Evolutionary conservation across 345 rosid species (phyloP).

Genomic region (Arabis alpina): DNA sequence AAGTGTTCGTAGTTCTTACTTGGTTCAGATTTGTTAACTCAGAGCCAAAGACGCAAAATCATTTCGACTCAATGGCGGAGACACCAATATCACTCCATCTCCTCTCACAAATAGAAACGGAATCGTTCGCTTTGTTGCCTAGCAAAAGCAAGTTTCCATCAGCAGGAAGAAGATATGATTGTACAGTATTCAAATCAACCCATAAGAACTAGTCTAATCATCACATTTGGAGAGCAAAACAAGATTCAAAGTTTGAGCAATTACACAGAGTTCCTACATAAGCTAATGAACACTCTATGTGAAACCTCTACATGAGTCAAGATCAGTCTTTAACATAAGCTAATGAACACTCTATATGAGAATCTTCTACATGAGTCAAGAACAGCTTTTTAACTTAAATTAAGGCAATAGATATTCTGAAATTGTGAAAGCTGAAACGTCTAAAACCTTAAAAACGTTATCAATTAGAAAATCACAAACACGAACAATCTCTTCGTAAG

Average conservation of each 20-base stretch:
- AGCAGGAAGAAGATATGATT: background rate
- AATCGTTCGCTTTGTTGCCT: constrained; percentile 78
- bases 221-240: background rate
- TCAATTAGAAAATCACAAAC: too few species aligned
- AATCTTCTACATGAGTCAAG: too few species aligned
- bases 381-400: too few species aligned
- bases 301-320: background rate
- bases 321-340: too few species aligned
- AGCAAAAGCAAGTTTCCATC: constrained; percentile 27
- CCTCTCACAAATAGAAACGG: constrained; percentile 95
- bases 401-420: background rate
- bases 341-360: too few species aligned
- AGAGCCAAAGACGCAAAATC: too few species aligned
- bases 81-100: constrained; percentile 62
- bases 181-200: background rate
- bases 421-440: too few species aligned
- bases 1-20: too few species aligned
- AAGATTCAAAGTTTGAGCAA: background rate
- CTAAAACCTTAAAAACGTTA: background rate
- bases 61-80: too few species aligned
- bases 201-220: background rate
- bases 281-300: background rate
- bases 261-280: background rate
- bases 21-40: too few species aligned
- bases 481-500: too few species aligned